These are phyloP conservation scores for Clarkia xantiana DNA, from an alignment of 345 rosid species.

Conservation along the genomic window DNA sequence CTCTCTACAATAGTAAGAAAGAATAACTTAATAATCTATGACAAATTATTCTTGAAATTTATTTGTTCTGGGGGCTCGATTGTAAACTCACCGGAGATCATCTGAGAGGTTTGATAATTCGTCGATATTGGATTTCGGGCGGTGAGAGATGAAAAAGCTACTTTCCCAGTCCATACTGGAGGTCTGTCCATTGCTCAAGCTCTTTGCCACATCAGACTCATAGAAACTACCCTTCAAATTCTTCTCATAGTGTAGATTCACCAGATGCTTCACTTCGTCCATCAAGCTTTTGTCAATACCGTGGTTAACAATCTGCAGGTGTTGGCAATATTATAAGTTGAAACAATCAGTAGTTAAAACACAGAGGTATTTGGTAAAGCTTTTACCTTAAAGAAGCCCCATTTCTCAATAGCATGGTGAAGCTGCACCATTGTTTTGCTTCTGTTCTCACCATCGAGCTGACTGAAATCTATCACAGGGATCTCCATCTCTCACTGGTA, in stretches of 20 bases:
- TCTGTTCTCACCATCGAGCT: conserved; percentile 51
- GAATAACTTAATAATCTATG: neutral
- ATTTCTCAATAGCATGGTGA: conserved; percentile 69
- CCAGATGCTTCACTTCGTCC: conserved; percentile 65
- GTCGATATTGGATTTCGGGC: conserved; percentile 41
- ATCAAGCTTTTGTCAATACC: conserved; percentile 48
- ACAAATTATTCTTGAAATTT: neutral
- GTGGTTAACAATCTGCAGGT: conserved; percentile 68
- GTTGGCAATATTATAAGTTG: neutral
- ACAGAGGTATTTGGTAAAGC: neutral
- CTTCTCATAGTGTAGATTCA: conserved; percentile 54
- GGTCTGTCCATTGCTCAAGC: conserved; percentile 22
- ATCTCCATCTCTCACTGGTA: conserved; percentile 33
- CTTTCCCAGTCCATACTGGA: conserved; percentile 76
- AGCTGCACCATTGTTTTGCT: conserved; percentile 51
- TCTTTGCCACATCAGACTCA: conserved; percentile 46
- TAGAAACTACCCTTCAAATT: conserved; percentile 50
- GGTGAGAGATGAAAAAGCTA: conserved; percentile 62
- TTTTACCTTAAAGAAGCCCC: conserved; percentile 76
- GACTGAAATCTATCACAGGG: conserved; percentile 48
- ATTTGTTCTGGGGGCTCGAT: neutral
- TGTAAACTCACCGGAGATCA: conserved; percentile 35
- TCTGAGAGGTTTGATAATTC: conserved; percentile 41
- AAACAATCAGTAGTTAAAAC: neutral
- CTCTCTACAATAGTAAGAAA: conserved; percentile 31